Conservation (phyloP, 768 basidiomycete genomes). For the Xerocomellus intermedius region DNA sequence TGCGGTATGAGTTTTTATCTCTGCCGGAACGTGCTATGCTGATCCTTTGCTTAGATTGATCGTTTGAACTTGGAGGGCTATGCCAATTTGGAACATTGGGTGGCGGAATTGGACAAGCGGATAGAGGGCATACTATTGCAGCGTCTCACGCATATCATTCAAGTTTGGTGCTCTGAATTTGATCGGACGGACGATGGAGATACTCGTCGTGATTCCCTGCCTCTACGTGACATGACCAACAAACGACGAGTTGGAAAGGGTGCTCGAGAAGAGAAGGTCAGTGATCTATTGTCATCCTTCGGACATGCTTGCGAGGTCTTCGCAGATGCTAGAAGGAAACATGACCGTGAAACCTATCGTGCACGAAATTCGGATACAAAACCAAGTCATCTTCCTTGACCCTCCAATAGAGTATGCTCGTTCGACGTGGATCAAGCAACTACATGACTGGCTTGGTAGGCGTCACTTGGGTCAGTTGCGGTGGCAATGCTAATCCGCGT, state of each 20-base stretch:
- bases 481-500: not conserved
- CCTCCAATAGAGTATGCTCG: constrained; percentile 96
- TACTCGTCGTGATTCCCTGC: constrained; percentile 49
- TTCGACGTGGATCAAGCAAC: constrained; percentile 81
- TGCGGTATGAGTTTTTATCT: constrained; percentile 51
- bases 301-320: not conserved
- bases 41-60: constrained; percentile 64
- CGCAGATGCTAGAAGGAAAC: constrained; percentile 66
- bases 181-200: constrained; percentile 71
- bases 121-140: constrained; percentile 81
- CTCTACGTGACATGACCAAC: constrained; percentile 52
- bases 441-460: constrained; percentile 87
- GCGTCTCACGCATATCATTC: constrained; percentile 73
- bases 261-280: constrained; percentile 75
- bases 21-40: not conserved
- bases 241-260: constrained; percentile 73
- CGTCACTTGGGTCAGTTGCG: not conserved
- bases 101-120: constrained; percentile 74
- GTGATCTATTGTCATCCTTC: constrained; percentile 3
- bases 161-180: constrained; percentile 88
- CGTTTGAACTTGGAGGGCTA: constrained; percentile 95
- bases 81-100: constrained; percentile 91
- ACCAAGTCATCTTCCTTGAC: constrained; percentile 98
- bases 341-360: constrained; percentile 83
- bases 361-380: constrained; percentile 96